These are phyloP conservation scores for Berberis vulgaris DNA, from an alignment of 164 flowering plant genomes.

Conservation along the genomic window DNA sequence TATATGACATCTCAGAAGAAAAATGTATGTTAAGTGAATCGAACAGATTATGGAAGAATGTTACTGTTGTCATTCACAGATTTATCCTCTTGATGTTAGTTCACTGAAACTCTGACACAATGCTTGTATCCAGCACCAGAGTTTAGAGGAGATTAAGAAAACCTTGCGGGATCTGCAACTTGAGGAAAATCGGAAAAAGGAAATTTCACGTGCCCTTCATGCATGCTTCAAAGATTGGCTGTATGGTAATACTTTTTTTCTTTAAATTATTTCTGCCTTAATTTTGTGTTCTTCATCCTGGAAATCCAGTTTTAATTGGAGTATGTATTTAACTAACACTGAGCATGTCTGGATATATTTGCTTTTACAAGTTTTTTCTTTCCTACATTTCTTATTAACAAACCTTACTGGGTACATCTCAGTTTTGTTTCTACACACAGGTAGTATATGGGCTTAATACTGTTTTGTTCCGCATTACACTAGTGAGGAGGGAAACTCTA, in stretches of 20 bases:
- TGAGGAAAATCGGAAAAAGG: slow-evolving; percentile 75
- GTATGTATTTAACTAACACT: neutral
- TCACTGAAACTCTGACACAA: neutral
- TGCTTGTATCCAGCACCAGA: slow-evolving; percentile 41
- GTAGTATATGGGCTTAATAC: too few species aligned
- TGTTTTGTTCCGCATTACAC: too few species aligned
- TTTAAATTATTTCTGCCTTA: neutral
- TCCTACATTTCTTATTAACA: too few species aligned
- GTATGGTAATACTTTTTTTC: slow-evolving; percentile 46
- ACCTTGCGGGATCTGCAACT: slow-evolving; percentile 66
- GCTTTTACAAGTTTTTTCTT: too few species aligned
- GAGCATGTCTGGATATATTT: neutral
- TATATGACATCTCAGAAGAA: slow-evolving; percentile 64
- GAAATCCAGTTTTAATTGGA: neutral
- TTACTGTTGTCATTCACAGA: neutral
- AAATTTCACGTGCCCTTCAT: slow-evolving; percentile 77
- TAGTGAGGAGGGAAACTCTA: too few species aligned
- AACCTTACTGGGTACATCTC: too few species aligned
- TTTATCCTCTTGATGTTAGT: neutral
- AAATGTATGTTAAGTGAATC: slow-evolving; percentile 45
- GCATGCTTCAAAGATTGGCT: slow-evolving; percentile 90
- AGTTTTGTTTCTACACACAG: too few species aligned
- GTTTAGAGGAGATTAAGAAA: slow-evolving; percentile 64
- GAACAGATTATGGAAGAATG: neutral
- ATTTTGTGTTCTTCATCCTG: neutral